Percentiles rank a stretch among this genome's conserved stretches.
Evolutionary conservation across 441 rosid species (phyloP).

Genomic region (Populus trichocarpa): DNA sequence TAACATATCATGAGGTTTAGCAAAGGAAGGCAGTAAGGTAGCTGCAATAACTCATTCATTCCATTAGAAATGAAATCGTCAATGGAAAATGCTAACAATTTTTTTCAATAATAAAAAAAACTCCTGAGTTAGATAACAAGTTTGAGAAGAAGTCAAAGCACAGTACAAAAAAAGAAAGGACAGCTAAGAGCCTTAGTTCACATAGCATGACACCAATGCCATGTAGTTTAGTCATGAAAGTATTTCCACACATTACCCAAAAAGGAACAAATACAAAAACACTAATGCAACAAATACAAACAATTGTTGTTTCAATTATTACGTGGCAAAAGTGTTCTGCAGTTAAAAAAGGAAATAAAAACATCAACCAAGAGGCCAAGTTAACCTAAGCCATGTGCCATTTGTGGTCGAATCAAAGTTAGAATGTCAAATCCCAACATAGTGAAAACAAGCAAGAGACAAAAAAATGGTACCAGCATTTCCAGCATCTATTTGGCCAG

Average conservation of each 20-base stretch:
- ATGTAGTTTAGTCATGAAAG: not conserved
- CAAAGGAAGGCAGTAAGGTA: not conserved
- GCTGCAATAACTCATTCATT: not conserved
- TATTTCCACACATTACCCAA: not conserved
- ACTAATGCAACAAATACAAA: not conserved
- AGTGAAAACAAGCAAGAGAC: not conserved
- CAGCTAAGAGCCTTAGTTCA: not conserved
- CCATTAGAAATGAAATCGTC: not conserved
- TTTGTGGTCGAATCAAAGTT: not conserved
- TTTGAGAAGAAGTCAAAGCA: not conserved
- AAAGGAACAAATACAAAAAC: not conserved
- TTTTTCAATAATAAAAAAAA: too few species aligned
- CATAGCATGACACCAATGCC: not conserved
- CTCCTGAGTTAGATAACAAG: not conserved
- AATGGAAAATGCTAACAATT: not conserved
- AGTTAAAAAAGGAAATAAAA: too few species aligned
- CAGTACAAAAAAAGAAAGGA: not conserved
- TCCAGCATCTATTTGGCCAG: not conserved
- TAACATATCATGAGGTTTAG: slow-evolving; percentile 30
- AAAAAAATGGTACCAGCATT: not conserved
- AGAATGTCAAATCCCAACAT: not conserved
- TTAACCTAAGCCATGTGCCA: not conserved
- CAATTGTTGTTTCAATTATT: not conserved
- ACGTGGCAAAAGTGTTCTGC: not conserved
- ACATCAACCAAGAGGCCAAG: not conserved